Conservation (phyloP, 1,284 basidiomycete species). For the Farysia itapuensis region DNA sequence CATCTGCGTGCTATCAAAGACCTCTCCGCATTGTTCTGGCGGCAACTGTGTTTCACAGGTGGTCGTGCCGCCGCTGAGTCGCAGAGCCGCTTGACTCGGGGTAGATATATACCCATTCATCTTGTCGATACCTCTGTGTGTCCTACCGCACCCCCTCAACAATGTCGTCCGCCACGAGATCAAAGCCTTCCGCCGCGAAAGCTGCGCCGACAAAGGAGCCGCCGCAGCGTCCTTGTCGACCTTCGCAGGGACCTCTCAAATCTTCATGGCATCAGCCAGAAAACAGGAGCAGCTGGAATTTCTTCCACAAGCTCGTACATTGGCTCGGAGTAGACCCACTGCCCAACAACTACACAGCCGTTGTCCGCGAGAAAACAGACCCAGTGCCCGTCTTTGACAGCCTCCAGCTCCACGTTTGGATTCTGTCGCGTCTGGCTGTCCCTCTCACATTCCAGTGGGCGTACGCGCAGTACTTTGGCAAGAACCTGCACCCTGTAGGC, state of each 20-base stretch:
- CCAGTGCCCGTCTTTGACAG: constrained; percentile 36
- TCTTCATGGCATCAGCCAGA: constrained; percentile 25
- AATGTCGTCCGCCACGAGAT: too few relatives aligned
- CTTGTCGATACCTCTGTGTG: too few relatives aligned
- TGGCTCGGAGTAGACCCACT: constrained; percentile 15
- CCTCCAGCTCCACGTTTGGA: constrained; percentile 33
- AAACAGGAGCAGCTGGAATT: constrained; percentile 6
- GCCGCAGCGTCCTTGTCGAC: constrained; percentile 15
- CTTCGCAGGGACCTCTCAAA: constrained; percentile 32
- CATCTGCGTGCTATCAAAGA: too few relatives aligned
- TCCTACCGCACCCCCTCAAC: too few relatives aligned
- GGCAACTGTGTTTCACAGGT: too few relatives aligned
- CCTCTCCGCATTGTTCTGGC: too few relatives aligned
- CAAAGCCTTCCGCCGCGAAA: too few relatives aligned
- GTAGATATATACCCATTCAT: too few relatives aligned
- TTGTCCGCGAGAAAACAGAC: constrained; percentile 20
- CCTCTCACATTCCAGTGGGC: constrained; percentile 39
- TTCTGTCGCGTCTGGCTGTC: constrained; percentile 27
- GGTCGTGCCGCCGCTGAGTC: too few relatives aligned
- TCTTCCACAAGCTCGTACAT: constrained; percentile 19
- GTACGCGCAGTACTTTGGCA: constrained; percentile 32
- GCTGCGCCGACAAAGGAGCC: not conserved
- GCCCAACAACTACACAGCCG: constrained; percentile 13
- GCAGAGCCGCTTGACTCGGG: too few relatives aligned
- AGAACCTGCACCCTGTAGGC: constrained; percentile 30